Conservation (phyloP, 2,329 filamentous ascomycete genomes). For the Cadophora gregata region DNA sequence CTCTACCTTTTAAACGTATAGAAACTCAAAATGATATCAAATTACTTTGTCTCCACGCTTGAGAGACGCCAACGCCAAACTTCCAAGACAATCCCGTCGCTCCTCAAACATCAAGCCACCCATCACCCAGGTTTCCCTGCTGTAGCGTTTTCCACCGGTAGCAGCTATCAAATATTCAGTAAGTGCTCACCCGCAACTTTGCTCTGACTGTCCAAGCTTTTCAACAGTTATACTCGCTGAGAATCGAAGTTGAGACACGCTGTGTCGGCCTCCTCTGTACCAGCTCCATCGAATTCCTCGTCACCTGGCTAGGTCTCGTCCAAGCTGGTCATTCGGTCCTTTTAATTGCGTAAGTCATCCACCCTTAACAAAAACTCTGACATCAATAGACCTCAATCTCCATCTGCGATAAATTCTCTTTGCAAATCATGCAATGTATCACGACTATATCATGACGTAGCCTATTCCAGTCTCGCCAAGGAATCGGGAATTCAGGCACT, state of each 20-base stretch:
- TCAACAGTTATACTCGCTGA: conserved; percentile 10
- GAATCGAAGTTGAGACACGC: background rate
- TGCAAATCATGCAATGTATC: conserved; percentile 53
- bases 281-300: conserved; percentile 62
- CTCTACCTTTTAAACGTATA: no score
- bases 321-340: conserved; percentile 59
- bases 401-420: conserved; percentile 57
- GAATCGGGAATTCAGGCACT: conserved; percentile 21
- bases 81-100: conserved; percentile 20
- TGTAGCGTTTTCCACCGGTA: conserved; percentile 53
- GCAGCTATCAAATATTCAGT: background rate
- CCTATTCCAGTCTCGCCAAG: conserved; percentile 31
- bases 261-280: conserved; percentile 59
- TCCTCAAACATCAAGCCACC: conserved; percentile 56
- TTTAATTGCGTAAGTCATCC: conserved; percentile 56
- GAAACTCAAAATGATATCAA: no score
- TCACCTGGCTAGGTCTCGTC: conserved; percentile 66
- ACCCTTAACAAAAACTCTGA: conserved; percentile 13
- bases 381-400: conserved; percentile 50
- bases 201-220: conserved; percentile 5
- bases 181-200: background rate
- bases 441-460: conserved; percentile 53
- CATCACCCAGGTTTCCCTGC: conserved; percentile 50
- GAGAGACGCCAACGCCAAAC: no score
- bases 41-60: no score